A percentile compares a stretch with the other conserved stretches of the same genome.
Evolutionary conservation across 495 filamentous ascomycete genomes (phyloP).

Genomic region (Chaetomium fimeti): DNA sequence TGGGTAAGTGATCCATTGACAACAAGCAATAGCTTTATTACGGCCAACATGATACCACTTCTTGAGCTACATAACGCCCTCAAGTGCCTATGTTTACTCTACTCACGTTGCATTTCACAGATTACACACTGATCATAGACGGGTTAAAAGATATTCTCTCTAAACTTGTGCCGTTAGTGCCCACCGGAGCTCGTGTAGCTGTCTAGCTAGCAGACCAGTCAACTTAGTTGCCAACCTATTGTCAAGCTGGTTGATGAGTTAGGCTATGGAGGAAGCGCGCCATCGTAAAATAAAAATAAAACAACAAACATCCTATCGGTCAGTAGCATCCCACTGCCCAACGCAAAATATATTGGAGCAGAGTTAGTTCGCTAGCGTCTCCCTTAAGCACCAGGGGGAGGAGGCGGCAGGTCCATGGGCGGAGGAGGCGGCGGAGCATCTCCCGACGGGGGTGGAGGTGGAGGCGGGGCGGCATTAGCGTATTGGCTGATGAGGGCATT

Average conservation of each 20-base stretch:
- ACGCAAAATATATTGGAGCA: background rate
- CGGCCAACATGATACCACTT: too few species aligned
- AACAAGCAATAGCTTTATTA: too few species aligned
- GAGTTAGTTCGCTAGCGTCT: slow-evolving; percentile 11
- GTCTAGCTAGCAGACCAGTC: background rate
- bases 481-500: slow-evolving; percentile 68
- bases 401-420: slow-evolving; percentile 72
- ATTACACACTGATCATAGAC: background rate
- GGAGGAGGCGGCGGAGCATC: slow-evolving; percentile 68
- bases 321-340: slow-evolving; percentile 26
- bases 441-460: slow-evolving; percentile 51
- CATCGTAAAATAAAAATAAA: slow-evolving; percentile 15
- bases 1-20: background rate
- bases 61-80: too few species aligned
- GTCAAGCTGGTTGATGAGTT: background rate
- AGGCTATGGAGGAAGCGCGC: slow-evolving; percentile 19
- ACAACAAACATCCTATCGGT: slow-evolving; percentile 27
- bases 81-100: too few species aligned
- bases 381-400: slow-evolving; percentile 59
- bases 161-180: slow-evolving; percentile 27
- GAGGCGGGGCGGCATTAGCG: slow-evolving; percentile 57
- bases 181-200: background rate
- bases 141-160: slow-evolving; percentile 1
- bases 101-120: background rate
- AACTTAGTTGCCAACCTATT: background rate